Conservation (phyloP, 495 filamentous ascomycete species). For the Penicillium bovifimosum region DNA sequence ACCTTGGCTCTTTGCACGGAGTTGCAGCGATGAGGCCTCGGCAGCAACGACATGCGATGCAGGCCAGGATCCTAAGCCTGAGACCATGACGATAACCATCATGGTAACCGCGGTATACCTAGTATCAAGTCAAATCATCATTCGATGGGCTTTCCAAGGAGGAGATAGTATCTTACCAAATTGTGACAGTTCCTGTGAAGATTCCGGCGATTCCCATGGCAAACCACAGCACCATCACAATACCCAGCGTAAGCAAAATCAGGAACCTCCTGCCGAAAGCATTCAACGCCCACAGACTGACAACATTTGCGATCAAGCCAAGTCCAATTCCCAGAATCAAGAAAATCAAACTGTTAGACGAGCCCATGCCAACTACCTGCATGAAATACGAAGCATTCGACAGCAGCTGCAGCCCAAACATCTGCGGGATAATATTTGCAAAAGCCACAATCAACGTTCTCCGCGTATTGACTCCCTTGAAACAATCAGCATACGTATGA, state of each 20-base stretch:
- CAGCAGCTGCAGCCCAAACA: conserved; percentile 32
- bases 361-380: conserved; percentile 31
- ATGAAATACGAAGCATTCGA: conserved; percentile 32
- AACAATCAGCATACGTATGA: conserved; percentile 39
- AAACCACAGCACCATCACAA: conserved; percentile 23
- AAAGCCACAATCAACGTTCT: conserved; percentile 46
- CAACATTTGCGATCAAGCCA: conserved; percentile 27
- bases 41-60: conserved; percentile 31
- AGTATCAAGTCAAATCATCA: background rate
- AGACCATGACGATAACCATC: conserved; percentile 23
- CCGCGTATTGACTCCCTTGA: conserved; percentile 37
- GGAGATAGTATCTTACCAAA: conserved; percentile 20
- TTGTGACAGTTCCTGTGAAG: conserved; percentile 21
- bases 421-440: conserved; percentile 23
- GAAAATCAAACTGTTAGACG: conserved; percentile 26
- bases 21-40: conserved; percentile 29
- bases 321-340: conserved; percentile 29
- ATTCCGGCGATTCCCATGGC: conserved; percentile 33
- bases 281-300: conserved; percentile 26
- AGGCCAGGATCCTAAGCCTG: conserved; percentile 31
- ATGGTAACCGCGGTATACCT: conserved; percentile 31
- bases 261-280: conserved; percentile 25
- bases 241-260: conserved; percentile 11
- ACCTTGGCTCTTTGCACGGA: conserved; percentile 32
- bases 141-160: no score